Conservation (phyloP, 2,329 filamentous ascomycete genomes). For the Knoxdaviesia capensis region DNA sequence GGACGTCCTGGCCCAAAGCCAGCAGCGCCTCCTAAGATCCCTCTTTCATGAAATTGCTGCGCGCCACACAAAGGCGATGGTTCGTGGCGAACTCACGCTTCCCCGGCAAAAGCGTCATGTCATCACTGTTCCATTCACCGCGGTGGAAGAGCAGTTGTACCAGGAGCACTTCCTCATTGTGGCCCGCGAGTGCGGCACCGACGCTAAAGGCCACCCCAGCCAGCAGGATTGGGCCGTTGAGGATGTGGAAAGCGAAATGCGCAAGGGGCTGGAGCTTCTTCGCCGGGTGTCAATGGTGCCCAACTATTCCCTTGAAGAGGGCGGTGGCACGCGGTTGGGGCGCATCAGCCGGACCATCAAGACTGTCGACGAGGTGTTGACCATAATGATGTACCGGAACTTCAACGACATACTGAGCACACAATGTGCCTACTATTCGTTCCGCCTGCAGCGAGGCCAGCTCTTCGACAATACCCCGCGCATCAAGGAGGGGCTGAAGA, state of each 20-base stretch:
- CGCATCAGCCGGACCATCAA: conserved; percentile 47
- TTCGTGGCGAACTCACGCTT: conserved; percentile 59
- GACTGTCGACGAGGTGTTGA: conserved; percentile 70
- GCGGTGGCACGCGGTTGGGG: conserved; percentile 24
- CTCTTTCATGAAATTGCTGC: conserved; percentile 57
- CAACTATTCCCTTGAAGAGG: conserved; percentile 47
- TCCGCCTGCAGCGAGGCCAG: conserved; percentile 52
- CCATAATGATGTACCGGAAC: conserved; percentile 79
- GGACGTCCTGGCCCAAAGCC: conserved; percentile 39
- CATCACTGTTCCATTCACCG: conserved; percentile 75
- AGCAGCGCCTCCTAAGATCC: conserved; percentile 42
- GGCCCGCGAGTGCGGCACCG: conserved; percentile 47
- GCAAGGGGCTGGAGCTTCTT: conserved; percentile 55
- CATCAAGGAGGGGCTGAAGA: conserved; percentile 43
- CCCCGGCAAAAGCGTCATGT: conserved; percentile 73
- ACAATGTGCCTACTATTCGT: conserved; percentile 44
- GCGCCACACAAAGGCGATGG: conserved; percentile 66
- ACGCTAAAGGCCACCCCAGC: conserved; percentile 40
- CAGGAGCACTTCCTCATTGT: conserved; percentile 55
- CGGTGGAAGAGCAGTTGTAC: conserved; percentile 84
- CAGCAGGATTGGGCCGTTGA: conserved; percentile 43
- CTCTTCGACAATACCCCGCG: conserved; percentile 55
- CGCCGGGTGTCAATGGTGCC: conserved; percentile 75
- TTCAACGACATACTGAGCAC: conserved; percentile 45
- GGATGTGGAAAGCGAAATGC: conserved; percentile 51